These are phyloP conservation scores for Cryptococcus deneoformans DNA, from an alignment of 1,284 basidiomycete species.

Conservation along the genomic window DNA sequence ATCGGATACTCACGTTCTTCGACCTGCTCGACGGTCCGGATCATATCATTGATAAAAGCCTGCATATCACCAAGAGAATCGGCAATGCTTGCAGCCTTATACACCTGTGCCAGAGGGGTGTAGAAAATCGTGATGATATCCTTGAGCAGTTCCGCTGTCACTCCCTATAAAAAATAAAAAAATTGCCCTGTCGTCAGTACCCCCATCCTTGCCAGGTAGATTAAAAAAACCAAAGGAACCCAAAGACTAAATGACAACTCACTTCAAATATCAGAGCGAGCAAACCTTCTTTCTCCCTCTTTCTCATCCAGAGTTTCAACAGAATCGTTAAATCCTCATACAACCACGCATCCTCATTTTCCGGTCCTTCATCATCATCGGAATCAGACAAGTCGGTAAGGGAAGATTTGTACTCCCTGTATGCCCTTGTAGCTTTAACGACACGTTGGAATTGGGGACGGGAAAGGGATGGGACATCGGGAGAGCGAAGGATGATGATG, in stretches of 20 bases:
- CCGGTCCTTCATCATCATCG: conserved; percentile 87
- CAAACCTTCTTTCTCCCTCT: conserved; percentile 88
- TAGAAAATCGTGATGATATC: conserved; percentile 99
- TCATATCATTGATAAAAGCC: conserved; percentile 92
- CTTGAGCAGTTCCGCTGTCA: conserved; percentile 90
- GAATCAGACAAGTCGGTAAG: conserved; percentile 68
- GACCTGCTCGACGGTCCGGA: conserved; percentile 86
- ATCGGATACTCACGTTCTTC: conserved; percentile 69
- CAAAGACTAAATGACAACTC: too few relatives aligned
- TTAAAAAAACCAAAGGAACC: background rate
- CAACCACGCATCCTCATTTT: conserved; percentile 90
- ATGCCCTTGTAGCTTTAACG: conserved; percentile 69
- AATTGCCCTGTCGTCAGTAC: background rate
- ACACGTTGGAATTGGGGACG: conserved; percentile 75
- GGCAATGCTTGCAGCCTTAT: conserved; percentile 94
- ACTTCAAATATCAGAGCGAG: conserved; percentile 95
- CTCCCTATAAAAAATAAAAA: conserved; percentile 60
- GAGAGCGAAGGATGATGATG: conserved; percentile 75
- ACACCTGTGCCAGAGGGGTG: conserved; percentile 94
- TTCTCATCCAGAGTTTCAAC: conserved; percentile 68
- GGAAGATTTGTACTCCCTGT: conserved; percentile 66
- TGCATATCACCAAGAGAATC: conserved; percentile 92
- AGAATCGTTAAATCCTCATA: conserved; percentile 85
- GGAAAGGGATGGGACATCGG: conserved; percentile 69
- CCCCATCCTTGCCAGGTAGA: background rate